These are phyloP conservation scores for Colletotrichum nymphaeae DNA, from an alignment of 2,329 filamentous ascomycete species.

Conservation along the genomic window DNA sequence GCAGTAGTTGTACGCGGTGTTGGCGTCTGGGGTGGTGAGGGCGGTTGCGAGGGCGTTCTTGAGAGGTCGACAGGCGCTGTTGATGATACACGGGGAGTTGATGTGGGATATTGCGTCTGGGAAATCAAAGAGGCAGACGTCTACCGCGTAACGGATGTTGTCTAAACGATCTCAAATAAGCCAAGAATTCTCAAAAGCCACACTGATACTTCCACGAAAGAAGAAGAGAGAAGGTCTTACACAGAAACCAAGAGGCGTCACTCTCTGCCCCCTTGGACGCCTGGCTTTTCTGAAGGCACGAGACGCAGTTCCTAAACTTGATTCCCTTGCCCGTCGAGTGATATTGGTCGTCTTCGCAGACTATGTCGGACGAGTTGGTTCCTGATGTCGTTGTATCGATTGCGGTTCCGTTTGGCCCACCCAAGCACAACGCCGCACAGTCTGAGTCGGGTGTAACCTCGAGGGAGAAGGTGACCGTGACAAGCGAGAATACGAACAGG, in stretches of 20 bases:
- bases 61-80: constrained; percentile 54
- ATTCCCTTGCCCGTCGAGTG: constrained; percentile 50
- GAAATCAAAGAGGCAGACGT: constrained; percentile 57
- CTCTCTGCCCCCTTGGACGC: constrained; percentile 51
- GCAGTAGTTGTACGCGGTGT: constrained; percentile 54
- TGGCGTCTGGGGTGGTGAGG: constrained; percentile 40
- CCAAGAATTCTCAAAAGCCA: background rate
- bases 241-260: constrained; percentile 59
- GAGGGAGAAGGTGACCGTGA: constrained; percentile 44
- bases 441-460: constrained; percentile 62
- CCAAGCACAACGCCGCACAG: constrained; percentile 61
- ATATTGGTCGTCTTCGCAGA: constrained; percentile 56
- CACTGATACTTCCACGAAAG: background rate
- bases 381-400: constrained; percentile 49
- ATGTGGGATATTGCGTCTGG: constrained; percentile 40
- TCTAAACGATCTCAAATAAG: constrained; percentile 46
- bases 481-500: constrained; percentile 32
- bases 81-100: constrained; percentile 56
- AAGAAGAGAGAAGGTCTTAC: constrained; percentile 46
- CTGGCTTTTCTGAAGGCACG: constrained; percentile 59
- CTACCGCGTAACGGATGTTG: constrained; percentile 61
- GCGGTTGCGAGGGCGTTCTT: constrained; percentile 50
- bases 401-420: constrained; percentile 47
- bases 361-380: constrained; percentile 60
- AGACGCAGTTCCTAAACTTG: constrained; percentile 59